Evolutionary conservation across 495 filamentous ascomycete species (phyloP), one percentile per base, ranked within the genome.

Genomic region (Neurospora sp.): DNA sequence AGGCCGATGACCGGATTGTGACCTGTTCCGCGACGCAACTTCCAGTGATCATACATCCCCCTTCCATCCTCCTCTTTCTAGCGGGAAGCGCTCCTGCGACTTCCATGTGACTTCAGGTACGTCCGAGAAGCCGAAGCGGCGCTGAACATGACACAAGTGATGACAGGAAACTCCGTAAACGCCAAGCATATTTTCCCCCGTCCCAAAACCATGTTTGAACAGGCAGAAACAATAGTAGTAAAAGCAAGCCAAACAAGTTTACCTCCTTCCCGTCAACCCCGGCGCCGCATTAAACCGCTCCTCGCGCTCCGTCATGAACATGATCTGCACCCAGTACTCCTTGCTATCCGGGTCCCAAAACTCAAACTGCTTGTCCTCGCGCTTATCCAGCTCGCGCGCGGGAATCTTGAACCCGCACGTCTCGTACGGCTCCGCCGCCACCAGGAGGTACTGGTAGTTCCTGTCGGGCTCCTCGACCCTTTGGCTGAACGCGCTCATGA

Each of bases 251-350:
- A 65, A 3, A 38, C 27, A 31, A 31, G 27, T 31, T 83, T 76
- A 85, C 72, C 81, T 74, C 72, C 83, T 71, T 8, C 83, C 83
- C 69, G 80, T 94, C 81, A 98, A 83, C 35, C 96, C 96, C 12
- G 96, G 96, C 70, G 97, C 96, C 78, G 93, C 94, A 78, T 90
- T 92, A 80, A 96, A 98, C 74, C 96, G 85, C 87, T 98, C 96
- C 85, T 98, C 96, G 70, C 96, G 88, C 86, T 99, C 96, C 45
- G 96, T 98, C 88, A 98, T 94, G 85, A 98, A 99, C 87, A 98
- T 93, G 70, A 99, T 87, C 86, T 98, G 96, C n/a, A 98, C 86
- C 92, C 94, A 98, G 79, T 97, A 98, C 85, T 98, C 94, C 87
- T 98, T 98, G 71, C 90, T 88, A 82, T 99, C 96, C 74, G 91